Base-by-base conservation (phyloP, 352 stramenopile species). In the Globisporangium yorkense region DNA sequence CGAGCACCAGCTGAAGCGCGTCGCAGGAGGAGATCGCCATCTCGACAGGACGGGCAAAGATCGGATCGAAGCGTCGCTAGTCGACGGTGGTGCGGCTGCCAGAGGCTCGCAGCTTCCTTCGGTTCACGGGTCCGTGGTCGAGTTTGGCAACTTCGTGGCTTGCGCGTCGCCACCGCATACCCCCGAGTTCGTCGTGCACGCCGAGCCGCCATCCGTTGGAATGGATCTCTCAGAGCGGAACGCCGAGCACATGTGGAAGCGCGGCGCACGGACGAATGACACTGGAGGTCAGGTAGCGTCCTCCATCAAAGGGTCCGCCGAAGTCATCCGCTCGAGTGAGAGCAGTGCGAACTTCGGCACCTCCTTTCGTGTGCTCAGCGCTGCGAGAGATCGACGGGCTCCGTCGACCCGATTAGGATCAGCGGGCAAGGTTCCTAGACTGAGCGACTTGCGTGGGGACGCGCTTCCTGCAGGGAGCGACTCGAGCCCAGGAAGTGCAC, bases 221-320 rank as follows among this genome's bases (percentile, higher is more conserved):
- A 46, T 41, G 41, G 5, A 41, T 27, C 9, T 16, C 10, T 37
- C 57, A 8, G 31, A 29, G 3, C 43, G 7, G 5, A 47, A 5
- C 46, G 50, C 48, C 10, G 79, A 88, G 21, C 65, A 64, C 0
- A 78, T 89, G 49, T 89, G 79, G 79, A 84, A 75, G 40, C 73
- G 75, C 20, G 77, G 71, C 3, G 65, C 56, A 12, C 41, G 13
- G 51, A 15, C 37, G 37, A 16, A 7, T 41, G 37, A 41, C 9
- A 10, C 7, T 9, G 9, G 37, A 7, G 12, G 37, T 16, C 39
- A 43, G 12, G 16, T n/a, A 21, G 15, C 7, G 9, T 9, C 29
- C 10, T 3, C 27, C 31, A 52, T 27, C 24, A 58, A 53, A 24
- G n/a, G 55, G 1, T 33, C 47, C 2, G 63, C 50, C 1, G 67